Evolutionary conservation across 192 early-diverging fungal genomes (phyloP), one percentile per base, ranked within the genome.

Genomic region (Mortierella hygrophila): DNA sequence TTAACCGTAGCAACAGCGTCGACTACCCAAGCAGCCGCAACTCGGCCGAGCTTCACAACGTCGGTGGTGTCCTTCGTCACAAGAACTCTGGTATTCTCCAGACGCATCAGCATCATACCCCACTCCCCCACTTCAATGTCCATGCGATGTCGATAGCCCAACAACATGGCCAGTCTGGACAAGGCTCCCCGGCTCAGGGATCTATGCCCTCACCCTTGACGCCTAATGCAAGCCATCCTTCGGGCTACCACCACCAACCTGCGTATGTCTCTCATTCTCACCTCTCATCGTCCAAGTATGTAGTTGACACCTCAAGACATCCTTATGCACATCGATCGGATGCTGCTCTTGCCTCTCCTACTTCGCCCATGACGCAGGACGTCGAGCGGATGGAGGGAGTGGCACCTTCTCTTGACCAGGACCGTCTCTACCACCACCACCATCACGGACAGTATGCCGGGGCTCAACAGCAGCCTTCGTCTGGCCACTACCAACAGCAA

Each of bases 351-450:
- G 79, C 75, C 47, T 86, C 84, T 20, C 84, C 84, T 29, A 86
- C 75, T 11, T 86, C 84, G 29, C 84, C 84, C n/a, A 47, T 69
- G 69, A 81, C 84, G 79, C 84, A 74, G 79, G 84, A 86, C 79
- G 84, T 81, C 44, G 74, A 86, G 76, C 74, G 79, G 6, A 86
- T 86, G 84, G 84, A 86, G 41, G 84, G 79, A 18, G 76, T 86
- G 21, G 40, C 65, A 18, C 68, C 82, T 23, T 29, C 60, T 29
- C 29, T 40, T 42, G 63, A 76, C 41, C 63, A 75, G 26, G 41
- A 68, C 18, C 70, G 71, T n/a, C 20, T 57, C 26, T 78, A 72
- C 20, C 37, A 37, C 29, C 41, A 79, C 38, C 78, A 54, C 8
- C 42, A 72, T 15, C 54, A 72, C 6, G 26, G 21, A 38, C 35